Percentiles rank a stretch among this genome's conserved stretches.
Conservation (phyloP, 1,284 basidiomycete genomes). For the Marasmius oreades region DNA sequence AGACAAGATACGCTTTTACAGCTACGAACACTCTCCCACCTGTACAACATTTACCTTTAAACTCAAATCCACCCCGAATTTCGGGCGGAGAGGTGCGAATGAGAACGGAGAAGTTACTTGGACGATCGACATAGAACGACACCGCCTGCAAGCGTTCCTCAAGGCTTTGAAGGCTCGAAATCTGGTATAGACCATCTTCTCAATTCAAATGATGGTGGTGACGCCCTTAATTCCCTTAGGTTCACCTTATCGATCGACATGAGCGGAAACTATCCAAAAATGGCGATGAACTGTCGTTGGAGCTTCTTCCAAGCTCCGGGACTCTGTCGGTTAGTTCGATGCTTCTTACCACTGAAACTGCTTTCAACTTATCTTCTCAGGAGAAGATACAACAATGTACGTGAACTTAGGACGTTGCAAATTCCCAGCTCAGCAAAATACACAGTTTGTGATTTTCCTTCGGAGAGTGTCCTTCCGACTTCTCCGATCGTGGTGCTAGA, state of each 20-base stretch:
- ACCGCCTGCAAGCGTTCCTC: slow-evolving; percentile 34
- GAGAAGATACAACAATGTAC: background rate
- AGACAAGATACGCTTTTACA: slow-evolving; percentile 30
- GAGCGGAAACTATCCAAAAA: slow-evolving; percentile 13
- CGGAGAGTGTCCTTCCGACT: background rate
- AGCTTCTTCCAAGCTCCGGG: slow-evolving; percentile 9
- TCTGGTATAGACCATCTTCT: slow-evolving; percentile 32
- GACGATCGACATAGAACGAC: slow-evolving; percentile 33
- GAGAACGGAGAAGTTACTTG: slow-evolving; percentile 25
- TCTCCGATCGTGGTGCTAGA: background rate
- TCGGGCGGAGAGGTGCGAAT: slow-evolving; percentile 31
- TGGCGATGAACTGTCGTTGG: slow-evolving; percentile 8
- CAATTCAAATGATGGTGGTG: background rate
- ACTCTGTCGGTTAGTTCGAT: background rate
- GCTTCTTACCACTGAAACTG: background rate
- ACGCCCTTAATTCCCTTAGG: slow-evolving; percentile 2
- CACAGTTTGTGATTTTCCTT: background rate
- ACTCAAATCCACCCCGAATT: slow-evolving; percentile 35
- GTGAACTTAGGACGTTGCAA: background rate
- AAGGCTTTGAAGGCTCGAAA: slow-evolving; percentile 36
- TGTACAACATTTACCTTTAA: slow-evolving; percentile 28
- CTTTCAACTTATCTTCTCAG: background rate
- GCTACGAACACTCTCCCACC: slow-evolving; percentile 16
- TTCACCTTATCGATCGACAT: slow-evolving; percentile 8
- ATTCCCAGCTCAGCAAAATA: too few relatives aligned